Evolutionary conservation across 179 eudicot genomes (phyloP).

Genomic region (Beta lomatogona): DNA sequence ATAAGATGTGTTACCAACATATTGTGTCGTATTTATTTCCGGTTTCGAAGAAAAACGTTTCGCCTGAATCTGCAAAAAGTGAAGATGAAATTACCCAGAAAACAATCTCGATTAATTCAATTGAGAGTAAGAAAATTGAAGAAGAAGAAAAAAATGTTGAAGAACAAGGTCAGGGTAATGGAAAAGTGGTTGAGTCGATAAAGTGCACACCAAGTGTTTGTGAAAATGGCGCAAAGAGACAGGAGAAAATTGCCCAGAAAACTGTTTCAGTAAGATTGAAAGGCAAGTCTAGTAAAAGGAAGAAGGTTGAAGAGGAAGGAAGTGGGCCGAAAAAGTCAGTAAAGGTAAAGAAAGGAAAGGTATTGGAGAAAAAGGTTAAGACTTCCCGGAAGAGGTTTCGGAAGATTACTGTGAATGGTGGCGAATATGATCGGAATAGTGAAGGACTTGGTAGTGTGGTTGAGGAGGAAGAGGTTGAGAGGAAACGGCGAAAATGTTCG

Average conservation of each 20-base stretch:
- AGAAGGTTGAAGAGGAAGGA: neutral
- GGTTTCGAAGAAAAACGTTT: neutral
- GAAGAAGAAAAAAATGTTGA: neutral
- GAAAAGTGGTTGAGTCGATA: neutral
- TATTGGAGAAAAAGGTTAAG: neutral
- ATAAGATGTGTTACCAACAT: conserved; percentile 19
- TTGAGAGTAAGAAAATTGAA: neutral
- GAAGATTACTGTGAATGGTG: neutral
- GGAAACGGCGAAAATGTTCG: neutral
- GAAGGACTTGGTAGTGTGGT: neutral
- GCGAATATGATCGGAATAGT: neutral
- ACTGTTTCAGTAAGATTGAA: neutral
- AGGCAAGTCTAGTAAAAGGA: neutral
- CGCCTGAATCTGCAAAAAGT: neutral
- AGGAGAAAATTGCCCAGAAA: neutral
- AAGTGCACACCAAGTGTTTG: conserved; percentile 14
- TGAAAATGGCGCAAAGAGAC: neutral
- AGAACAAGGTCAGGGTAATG: neutral
- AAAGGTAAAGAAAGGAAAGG: neutral
- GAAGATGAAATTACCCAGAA: neutral
- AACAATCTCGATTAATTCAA: neutral
- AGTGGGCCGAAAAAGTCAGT: neutral
- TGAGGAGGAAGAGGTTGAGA: neutral
- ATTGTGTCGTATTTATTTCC: conserved; percentile 5
- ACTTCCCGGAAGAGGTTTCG: neutral